Evolutionary conservation across 345 rosid species (phyloP).

Genomic region (Clausena lansium): DNA sequence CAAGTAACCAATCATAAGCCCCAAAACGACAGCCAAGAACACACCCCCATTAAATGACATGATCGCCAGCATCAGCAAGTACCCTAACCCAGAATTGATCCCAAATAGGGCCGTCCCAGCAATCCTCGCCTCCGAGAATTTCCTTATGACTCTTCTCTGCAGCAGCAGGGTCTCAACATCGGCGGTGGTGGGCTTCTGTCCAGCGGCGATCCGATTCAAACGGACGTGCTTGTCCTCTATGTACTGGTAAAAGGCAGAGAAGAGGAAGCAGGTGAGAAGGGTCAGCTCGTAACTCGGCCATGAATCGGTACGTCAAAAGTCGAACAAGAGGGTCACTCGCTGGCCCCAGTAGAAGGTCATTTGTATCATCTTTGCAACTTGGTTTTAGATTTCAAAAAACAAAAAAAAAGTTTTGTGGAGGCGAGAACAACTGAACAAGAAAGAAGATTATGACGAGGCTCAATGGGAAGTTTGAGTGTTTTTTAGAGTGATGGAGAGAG

Average conservation of each 20-base stretch:
- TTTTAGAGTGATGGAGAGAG: too few species aligned
- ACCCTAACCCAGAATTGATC: constrained; percentile 65
- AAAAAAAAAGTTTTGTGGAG: neutral
- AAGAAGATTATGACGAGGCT: constrained; percentile 3
- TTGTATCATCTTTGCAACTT: constrained; percentile 70
- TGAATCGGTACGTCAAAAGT: constrained; percentile 65
- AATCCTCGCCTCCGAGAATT: constrained; percentile 23
- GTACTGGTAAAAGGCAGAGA: constrained; percentile 63
- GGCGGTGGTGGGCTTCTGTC: constrained; percentile 2
- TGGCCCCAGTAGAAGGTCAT: constrained; percentile 88
- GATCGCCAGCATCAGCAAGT: constrained; percentile 71
- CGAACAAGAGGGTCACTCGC: constrained; percentile 64
- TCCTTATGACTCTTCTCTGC: neutral
- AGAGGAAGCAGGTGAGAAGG: constrained; percentile 58
- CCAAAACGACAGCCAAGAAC: too few species aligned
- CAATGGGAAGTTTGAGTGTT: too few species aligned
- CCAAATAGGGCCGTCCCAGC: constrained; percentile 54
- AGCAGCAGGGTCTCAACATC: constrained; percentile 19
- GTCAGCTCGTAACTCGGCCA: constrained; percentile 62
- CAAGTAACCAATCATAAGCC: too few species aligned
- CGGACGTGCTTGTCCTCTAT: constrained; percentile 55
- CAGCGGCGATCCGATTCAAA: constrained; percentile 29
- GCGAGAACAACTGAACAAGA: neutral
- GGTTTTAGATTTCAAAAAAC: neutral
- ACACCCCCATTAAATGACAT: constrained; percentile 95